Base-by-base conservation (phyloP, 805 yeast genomes). In the Ogataea philodendri region DNA sequence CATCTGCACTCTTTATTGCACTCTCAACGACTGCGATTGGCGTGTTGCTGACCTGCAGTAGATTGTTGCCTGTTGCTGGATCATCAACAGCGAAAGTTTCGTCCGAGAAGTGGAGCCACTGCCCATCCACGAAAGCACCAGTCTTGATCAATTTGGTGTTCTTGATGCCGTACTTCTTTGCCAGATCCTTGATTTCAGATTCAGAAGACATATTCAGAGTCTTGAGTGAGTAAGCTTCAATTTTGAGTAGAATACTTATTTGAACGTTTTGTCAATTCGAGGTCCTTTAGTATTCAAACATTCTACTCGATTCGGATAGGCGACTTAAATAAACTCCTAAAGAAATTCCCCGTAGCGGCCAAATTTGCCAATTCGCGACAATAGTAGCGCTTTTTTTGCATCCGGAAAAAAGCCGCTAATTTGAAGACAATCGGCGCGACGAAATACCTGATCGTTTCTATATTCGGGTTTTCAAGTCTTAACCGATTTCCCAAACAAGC, bases 41-140 rank as follows among this genome's bases (percentile, higher is more conserved):
- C 8, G 70, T 60, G 21, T 82, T 78, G 7, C 84, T 74, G 3
- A 83, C 82, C 3, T 66, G 61, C 5, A 78, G 72, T 16, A 79
- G 48, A 10, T 66, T 62, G 13, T 69, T 69, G 15, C 65, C 69
- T 16, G 72, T 69, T 0, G 94, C 94, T 4, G 97, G 97, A 57
- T 90, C 86, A 9, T 61, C 58, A 11, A 89, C 94, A 3, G 68
- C 62, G 57, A 87, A 88, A 3, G 69, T 59, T 11, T 66, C 63
- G 9, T 67, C 57, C 5, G 73, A 60, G 15, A 48, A 33, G 9
- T 39, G 22, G 21, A 76, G 56, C 95, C 95, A 88, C 49, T 78
- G 64, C 25, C 96, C 96, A 51, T 84, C 77, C 57, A 85, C 66
- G 46, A 64, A 75, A 3, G 82, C 82, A 33, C 76, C 72, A n/a